Percentiles rank a stretch among this genome's conserved stretches.
Evolutionary conservation across 1,284 basidiomycete species (phyloP).

Genomic region (Vanrija pseudolonga): DNA sequence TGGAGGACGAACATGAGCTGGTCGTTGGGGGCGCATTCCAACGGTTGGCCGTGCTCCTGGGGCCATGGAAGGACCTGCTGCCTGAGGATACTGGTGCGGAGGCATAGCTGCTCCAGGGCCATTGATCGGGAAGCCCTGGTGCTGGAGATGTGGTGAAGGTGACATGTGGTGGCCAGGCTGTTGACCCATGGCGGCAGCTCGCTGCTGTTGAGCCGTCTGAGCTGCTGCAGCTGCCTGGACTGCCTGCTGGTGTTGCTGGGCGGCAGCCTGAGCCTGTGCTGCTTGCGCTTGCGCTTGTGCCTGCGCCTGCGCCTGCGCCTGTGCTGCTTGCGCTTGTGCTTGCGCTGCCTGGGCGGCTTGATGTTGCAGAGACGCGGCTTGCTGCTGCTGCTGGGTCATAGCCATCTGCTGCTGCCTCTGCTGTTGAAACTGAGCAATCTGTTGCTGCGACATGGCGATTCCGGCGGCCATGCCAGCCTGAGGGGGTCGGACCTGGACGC

Average conservation of each 20-base stretch:
- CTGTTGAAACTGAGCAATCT: slow-evolving; percentile 2
- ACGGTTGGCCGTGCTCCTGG: slow-evolving; percentile 7
- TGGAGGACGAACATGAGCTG: slow-evolving; percentile 9
- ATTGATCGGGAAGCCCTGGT: slow-evolving; percentile 33
- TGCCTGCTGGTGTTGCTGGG: slow-evolving; percentile 17
- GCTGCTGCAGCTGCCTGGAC: slow-evolving; percentile 1
- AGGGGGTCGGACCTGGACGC: slow-evolving; percentile 13
- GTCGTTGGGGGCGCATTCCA: slow-evolving; percentile 17
- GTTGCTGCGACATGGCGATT: slow-evolving; percentile 18
- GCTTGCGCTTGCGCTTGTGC: slow-evolving; percentile 13
- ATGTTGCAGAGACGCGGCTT: slow-evolving; percentile 3
- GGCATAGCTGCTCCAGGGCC: slow-evolving; percentile 26
- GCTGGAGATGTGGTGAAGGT: slow-evolving; percentile 40
- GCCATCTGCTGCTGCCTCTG: slow-evolving; percentile 11
- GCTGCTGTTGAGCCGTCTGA: slow-evolving; percentile 4
- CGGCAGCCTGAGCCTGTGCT: slow-evolving; percentile 9
- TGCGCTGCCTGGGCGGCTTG: slow-evolving; percentile 16
- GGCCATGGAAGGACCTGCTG: slow-evolving; percentile 11
- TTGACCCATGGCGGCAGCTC: slow-evolving; percentile 1
- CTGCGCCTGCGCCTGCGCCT: not conserved
- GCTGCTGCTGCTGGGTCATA: slow-evolving; percentile 19
- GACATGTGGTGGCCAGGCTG: slow-evolving; percentile 16
- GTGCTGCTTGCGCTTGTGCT: slow-evolving; percentile 20
- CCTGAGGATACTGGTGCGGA: slow-evolving; percentile 18
- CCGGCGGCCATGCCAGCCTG: slow-evolving; percentile 12